phyloP scores from a whole-genome alignment of 1,284 basidiomycete genomes.

The Ustilago cynodontis region DNA sequence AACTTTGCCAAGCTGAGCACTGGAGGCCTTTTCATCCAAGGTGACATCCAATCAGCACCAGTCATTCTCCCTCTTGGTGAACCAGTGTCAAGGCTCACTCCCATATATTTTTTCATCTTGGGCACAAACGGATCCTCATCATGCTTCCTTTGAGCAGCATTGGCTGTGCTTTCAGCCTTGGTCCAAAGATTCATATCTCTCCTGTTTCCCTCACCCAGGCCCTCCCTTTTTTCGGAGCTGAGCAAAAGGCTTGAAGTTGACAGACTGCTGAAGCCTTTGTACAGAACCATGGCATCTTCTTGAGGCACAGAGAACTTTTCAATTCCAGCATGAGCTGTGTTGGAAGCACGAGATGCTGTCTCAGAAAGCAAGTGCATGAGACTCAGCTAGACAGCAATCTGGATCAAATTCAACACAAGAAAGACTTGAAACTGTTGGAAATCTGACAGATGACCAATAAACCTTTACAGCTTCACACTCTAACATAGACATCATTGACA shows the following conservation, averaged over 20 bases:
- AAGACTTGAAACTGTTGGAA: constrained; percentile 2
- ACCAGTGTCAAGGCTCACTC: background rate
- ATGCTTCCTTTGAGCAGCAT: background rate
- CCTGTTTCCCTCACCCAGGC: background rate
- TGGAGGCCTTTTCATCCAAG: background rate
- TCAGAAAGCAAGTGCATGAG: background rate
- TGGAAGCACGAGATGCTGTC: background rate
- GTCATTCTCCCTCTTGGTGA: background rate
- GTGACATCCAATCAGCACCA: background rate
- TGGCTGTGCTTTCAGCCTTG: background rate
- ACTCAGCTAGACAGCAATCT: background rate
- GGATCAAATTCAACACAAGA: background rate
- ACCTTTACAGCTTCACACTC: no score
- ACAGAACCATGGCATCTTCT: background rate
- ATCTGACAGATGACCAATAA: no score
- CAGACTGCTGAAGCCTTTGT: background rate
- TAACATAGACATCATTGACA: no score
- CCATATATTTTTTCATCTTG: background rate
- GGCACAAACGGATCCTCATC: background rate
- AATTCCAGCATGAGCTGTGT: background rate
- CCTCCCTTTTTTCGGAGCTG: background rate
- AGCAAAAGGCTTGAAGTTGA: background rate
- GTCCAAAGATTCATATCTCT: background rate
- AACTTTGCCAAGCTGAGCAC: background rate
- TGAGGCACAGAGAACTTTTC: background rate